Evolutionary conservation across 106 monocot species (phyloP), one percentile per base, ranked within the genome.

Genomic region (Phalaenopsis equestris): DNA sequence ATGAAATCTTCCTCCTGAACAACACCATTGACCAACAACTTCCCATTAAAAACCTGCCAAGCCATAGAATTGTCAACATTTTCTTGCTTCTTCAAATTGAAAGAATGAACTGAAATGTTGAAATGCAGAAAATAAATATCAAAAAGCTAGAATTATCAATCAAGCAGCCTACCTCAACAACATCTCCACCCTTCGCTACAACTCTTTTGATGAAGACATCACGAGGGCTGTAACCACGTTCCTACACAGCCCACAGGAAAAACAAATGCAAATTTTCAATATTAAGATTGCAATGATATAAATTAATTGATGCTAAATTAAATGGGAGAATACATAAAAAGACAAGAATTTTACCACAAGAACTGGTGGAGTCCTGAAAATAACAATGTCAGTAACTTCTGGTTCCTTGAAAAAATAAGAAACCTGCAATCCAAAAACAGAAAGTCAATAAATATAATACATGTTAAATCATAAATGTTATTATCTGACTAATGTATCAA

Each of bases 191-290:
- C 43, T 87, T 93, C 21, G 99, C 95, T 23, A 99, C 95, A 57
- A 99, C 89, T 83, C 95, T 91, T 83, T 99, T 99, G 82, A 99
- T 88, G 73, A 99, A 99, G 16, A 99, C 95, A 88, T 99, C 98
- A 80, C 83, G 47, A 16, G 93, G 79, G 43, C 80, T 88, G 83
- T 83, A 99, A 12, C 98, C 98, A 67, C 79, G 21, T 83, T 75
- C 86, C 98, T 99, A 80, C 61, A 75, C 6, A 52, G 12, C 30
- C 30, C 30, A 30, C 30, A 30, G 84, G 76, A 57, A 56, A 23
- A 19, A 77, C 14, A 72, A 30, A 30, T 70, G 10, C 38, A 9
- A 52, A 3, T 11, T 30, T 23, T 49, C 47, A 49, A 23, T 76
- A 49, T 3, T 47, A 5, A 24, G 23, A 6, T 19, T 30, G 21